Base-by-base conservation (phyloP, 305 asterid species). In the Stenogyne calaminthoides region DNA sequence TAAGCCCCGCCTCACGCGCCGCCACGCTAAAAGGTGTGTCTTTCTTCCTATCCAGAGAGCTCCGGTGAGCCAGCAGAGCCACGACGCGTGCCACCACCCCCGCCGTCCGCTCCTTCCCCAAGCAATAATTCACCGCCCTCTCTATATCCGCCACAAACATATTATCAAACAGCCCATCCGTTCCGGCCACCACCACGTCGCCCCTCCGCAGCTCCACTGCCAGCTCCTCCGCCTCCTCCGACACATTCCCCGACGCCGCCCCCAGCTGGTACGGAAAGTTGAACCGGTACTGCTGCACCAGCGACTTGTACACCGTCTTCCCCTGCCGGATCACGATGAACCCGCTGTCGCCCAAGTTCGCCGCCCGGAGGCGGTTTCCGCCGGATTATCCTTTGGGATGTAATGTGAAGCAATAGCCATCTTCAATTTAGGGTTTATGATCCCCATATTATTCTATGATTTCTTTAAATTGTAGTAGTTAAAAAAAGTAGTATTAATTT, bases 111-210 rank as follows among this genome's bases (percentile, higher is more conserved):
- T 32, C 36, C 7, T 32, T 32, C 36, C 0, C 36, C 36, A 32
- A 32, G 36, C 36, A 32, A 32, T 32, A 4, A 32, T 32, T 32
- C 36, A 32, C 36, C 36, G 0, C 12, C 36, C 6, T 22, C 75
- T 55, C 82, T 14, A 88, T 78, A 14, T 88, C 86, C 0, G 19
- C 36, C 0, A 27, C 58, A 20, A 65, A 75, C 70, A 80, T 8
- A 54, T 84, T 88, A 57, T 88, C 88, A 9, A 84, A 86, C 67
- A 88, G 73, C 27, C 93, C 91, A 61, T 86, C 88, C 0, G 88
- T 81, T 1, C 80, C 91, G 0, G 49, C 82, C 6, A 86, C 64
- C 7, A 88, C 16, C 1, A 84, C 42, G 14, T 88, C 93, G 16
- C 87, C 84, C 0, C 57, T 34, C 69, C 72, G 76, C 60, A 83